Conservation (phyloP, 2,329 filamentous ascomycete genomes). For the Pseudocercospora fijiensis region DNA sequence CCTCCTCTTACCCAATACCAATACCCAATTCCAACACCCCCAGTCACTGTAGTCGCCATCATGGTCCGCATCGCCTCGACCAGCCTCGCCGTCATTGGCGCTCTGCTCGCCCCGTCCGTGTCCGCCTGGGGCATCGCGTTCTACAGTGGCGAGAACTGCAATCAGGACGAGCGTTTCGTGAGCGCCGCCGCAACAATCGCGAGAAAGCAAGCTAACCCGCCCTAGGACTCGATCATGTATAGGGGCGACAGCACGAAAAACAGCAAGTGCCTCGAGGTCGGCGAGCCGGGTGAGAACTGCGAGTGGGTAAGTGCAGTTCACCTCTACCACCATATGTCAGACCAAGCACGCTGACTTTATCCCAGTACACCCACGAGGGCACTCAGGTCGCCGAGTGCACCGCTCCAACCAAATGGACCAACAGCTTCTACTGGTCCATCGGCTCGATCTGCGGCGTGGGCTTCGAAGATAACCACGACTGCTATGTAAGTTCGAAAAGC, state of each 20-base stretch:
- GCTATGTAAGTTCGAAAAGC: neutral
- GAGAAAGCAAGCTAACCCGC: neutral
- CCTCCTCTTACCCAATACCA: neutral
- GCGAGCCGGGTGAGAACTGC: constrained; percentile 2
- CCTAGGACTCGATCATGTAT: neutral
- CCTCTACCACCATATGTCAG: neutral
- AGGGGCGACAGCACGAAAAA: neutral
- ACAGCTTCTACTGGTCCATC: neutral
- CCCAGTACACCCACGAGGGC: neutral
- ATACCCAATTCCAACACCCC: neutral
- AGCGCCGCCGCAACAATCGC: neutral
- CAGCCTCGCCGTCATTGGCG: neutral
- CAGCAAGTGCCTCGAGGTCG: constrained; percentile 6
- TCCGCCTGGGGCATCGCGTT: constrained; percentile 4
- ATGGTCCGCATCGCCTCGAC: neutral
- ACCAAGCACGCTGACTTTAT: neutral
- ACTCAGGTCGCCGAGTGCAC: neutral
- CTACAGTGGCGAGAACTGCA: neutral
- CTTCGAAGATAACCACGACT: neutral
- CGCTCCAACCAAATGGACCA: neutral
- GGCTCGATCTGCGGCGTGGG: constrained; percentile 3
- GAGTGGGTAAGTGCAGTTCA: neutral
- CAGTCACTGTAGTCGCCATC: neutral
- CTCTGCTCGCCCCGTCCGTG: neutral
- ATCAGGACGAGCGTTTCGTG: neutral